phyloP scores from a whole-genome alignment of 805 yeast genomes.

The Wickerhamomyces pijperi region DNA sequence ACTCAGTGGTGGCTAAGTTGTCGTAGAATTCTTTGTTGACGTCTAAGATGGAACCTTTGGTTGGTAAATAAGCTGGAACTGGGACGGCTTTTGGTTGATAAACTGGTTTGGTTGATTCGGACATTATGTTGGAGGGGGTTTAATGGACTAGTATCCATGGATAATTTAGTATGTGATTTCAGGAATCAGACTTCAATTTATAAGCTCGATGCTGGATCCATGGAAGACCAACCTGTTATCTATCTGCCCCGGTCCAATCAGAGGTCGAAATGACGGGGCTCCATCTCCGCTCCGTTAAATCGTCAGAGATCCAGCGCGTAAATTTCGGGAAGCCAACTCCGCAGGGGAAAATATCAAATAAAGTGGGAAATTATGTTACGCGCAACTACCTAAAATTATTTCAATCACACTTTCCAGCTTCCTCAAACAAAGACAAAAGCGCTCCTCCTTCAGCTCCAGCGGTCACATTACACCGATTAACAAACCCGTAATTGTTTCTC shows the following conservation, averaged over 20 bases:
- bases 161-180: too few species aligned
- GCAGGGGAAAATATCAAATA: too few species aligned
- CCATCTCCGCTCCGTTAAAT: background rate
- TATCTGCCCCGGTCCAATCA: too few species aligned
- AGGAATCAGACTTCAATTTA: too few species aligned
- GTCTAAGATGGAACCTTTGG: slow-evolving; percentile 39
- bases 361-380: too few species aligned
- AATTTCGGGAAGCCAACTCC: too few species aligned
- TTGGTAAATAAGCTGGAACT: slow-evolving; percentile 45
- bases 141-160: too few species aligned
- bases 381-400: too few species aligned
- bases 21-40: slow-evolving; percentile 39
- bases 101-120: slow-evolving; percentile 8
- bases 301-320: too few species aligned
- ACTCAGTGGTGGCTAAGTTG: slow-evolving; percentile 30
- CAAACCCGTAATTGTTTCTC: background rate
- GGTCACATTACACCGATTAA: background rate
- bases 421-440: background rate
- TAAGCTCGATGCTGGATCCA: too few species aligned
- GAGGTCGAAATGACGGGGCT: background rate
- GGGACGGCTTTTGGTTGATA: slow-evolving; percentile 24
- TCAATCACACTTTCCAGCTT: background rate
- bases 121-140: too few species aligned
- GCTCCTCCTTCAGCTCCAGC: background rate
- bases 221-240: too few species aligned